These are phyloP conservation scores for Amylocarpus encephaloides DNA, from an alignment of 2,329 filamentous ascomycete species.

Conservation along the genomic window DNA sequence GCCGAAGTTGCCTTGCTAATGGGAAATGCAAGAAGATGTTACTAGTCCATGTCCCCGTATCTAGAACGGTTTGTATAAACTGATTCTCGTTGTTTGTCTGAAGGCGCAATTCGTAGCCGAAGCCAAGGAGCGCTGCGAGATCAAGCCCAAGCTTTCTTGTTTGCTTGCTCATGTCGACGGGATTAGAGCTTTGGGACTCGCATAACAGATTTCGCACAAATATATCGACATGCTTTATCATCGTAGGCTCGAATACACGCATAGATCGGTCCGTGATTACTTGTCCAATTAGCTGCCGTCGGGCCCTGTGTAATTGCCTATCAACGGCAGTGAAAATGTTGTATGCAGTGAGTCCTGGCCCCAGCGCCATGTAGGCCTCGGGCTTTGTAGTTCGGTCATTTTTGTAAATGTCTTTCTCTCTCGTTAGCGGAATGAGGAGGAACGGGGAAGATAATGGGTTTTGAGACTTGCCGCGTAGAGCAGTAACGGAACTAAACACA, in stretches of 20 bases:
- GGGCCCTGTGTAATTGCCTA: not conserved
- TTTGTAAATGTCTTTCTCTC: too few relatives aligned
- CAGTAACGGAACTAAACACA: too few relatives aligned
- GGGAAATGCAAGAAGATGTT: not conserved
- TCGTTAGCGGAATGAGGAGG: too few relatives aligned
- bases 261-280: not conserved
- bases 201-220: not conserved
- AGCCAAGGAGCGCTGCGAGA: not conserved
- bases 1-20: not conserved
- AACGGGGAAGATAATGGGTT: too few relatives aligned
- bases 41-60: not conserved
- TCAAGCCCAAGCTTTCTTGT: not conserved
- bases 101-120: not conserved
- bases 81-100: not conserved
- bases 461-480: too few relatives aligned
- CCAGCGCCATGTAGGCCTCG: too few relatives aligned
- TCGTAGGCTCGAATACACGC: not conserved
- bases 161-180: not conserved
- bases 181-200: too few relatives aligned
- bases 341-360: not conserved
- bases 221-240: not conserved
- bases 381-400: too few relatives aligned
- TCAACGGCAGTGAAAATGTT: constrained; percentile 1
- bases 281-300: not conserved
- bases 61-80: not conserved